Evolutionary conservation across 1,284 basidiomycete species (phyloP).

Genomic region (Moesziomyces aphidis): DNA sequence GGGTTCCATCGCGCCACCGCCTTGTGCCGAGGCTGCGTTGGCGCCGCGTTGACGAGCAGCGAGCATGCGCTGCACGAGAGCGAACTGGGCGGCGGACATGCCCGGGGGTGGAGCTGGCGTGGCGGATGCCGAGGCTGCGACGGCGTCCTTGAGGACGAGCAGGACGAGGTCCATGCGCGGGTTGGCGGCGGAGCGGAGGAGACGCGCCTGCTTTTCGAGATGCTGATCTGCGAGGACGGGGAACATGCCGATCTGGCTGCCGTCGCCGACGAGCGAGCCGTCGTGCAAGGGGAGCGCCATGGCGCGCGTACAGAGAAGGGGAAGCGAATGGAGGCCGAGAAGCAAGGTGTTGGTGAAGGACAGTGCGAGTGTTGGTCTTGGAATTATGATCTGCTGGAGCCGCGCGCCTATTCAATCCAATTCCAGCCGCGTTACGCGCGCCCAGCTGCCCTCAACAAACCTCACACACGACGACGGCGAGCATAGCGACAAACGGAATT

Average conservation of each 20-base stretch:
- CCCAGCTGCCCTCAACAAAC: too few relatives aligned
- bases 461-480: not conserved
- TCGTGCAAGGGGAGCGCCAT: conserved; percentile 30
- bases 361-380: conserved; percentile 2
- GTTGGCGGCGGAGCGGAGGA: conserved; percentile 40
- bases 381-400: not conserved
- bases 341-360: not conserved
- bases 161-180: conserved; percentile 54
- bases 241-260: conserved; percentile 40
- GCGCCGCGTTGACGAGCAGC: conserved; percentile 41
- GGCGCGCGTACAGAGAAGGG: not conserved
- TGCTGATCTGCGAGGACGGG: conserved; percentile 34
- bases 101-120: conserved; percentile 25
- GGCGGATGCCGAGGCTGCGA: conserved; percentile 5
- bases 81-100: conserved; percentile 45
- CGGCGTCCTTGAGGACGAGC: conserved; percentile 36
- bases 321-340: too few relatives aligned
- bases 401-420: not conserved
- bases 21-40: conserved; percentile 10
- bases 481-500: not conserved
- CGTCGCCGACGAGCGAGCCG: conserved; percentile 37
- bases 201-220: conserved; percentile 26
- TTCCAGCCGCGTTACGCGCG: not conserved
- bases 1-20: conserved; percentile 21
- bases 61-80: conserved; percentile 45